phyloP scores from a whole-genome alignment of 1,284 basidiomycete species.

The Exobasidium rhododendri region DNA sequence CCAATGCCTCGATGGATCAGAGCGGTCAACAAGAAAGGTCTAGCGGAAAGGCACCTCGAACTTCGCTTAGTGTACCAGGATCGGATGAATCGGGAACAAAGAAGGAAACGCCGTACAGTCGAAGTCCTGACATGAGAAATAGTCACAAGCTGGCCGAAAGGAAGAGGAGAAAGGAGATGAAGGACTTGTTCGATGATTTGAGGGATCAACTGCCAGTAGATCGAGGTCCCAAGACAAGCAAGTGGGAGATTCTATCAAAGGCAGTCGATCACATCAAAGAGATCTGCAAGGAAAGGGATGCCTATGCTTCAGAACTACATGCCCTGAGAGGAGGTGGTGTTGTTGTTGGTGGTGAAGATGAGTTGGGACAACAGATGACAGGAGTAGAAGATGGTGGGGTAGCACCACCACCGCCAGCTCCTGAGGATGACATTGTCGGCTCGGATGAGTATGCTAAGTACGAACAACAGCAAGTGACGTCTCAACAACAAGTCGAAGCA shows the following conservation, averaged over 20 bases:
- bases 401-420: neutral
- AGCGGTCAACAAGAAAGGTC: neutral
- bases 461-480: slow-evolving; percentile 13
- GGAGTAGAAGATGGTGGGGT: neutral
- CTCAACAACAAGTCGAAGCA: slow-evolving; percentile 5
- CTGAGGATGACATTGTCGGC: neutral
- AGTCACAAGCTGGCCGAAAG: slow-evolving; percentile 53
- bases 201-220: slow-evolving; percentile 48
- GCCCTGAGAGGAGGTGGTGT: slow-evolving; percentile 15
- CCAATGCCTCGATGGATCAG: neutral
- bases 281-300: neutral
- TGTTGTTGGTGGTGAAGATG: no score
- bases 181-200: slow-evolving; percentile 53
- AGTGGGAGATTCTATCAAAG: slow-evolving; percentile 49
- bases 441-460: neutral
- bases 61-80: neutral
- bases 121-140: slow-evolving; percentile 48
- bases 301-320: slow-evolving; percentile 9
- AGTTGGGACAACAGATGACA: slow-evolving; percentile 13
- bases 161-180: slow-evolving; percentile 53
- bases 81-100: slow-evolving; percentile 17
- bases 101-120: slow-evolving; percentile 48
- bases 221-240: slow-evolving; percentile 49
- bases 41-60: neutral
- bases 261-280: neutral